Evolutionary conservation across 164 flowering plant genomes (phyloP).

Genomic region (Kalanchoe fedtschenkoi): DNA sequence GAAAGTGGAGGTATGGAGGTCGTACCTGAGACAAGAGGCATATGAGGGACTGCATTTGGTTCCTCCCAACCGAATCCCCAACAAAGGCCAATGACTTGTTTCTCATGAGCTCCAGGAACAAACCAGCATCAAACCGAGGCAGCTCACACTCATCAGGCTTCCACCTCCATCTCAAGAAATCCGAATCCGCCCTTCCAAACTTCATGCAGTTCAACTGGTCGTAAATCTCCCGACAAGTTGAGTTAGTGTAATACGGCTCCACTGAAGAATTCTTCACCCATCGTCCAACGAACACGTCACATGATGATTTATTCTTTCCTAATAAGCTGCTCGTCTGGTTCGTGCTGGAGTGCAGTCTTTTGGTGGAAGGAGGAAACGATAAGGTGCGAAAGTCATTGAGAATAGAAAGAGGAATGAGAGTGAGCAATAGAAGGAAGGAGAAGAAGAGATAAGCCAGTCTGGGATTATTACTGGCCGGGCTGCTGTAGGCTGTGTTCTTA

Average conservation of each 20-base stretch:
- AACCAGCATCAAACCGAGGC: not conserved
- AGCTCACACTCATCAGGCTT: constrained; percentile 5
- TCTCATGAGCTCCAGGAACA: constrained; percentile 3
- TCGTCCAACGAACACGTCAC: too few relatives aligned
- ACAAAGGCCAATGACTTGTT: constrained; percentile 5
- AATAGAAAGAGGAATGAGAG: too few relatives aligned
- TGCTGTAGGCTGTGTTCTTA: too few relatives aligned
- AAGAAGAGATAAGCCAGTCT: too few relatives aligned
- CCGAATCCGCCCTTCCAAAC: not conserved
- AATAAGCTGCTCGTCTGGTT: too few relatives aligned
- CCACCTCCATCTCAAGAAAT: constrained; percentile 5
- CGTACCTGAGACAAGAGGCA: constrained; percentile 5
- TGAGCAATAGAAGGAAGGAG: too few relatives aligned
- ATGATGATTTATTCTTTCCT: too few relatives aligned
- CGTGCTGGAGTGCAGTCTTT: too few relatives aligned
- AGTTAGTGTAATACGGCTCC: constrained; percentile 5
- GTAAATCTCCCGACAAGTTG: constrained; percentile 1
- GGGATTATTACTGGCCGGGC: too few relatives aligned
- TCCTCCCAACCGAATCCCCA: constrained; percentile 7
- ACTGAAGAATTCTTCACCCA: too few relatives aligned
- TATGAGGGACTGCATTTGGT: constrained; percentile 2
- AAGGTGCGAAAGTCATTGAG: too few relatives aligned
- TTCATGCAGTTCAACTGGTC: constrained; percentile 3
- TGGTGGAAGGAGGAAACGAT: too few relatives aligned
- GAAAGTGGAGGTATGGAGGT: not conserved